These are phyloP conservation scores for Phytophthora foliorum DNA, from an alignment of 352 stramenopile species.

Conservation along the genomic window DNA sequence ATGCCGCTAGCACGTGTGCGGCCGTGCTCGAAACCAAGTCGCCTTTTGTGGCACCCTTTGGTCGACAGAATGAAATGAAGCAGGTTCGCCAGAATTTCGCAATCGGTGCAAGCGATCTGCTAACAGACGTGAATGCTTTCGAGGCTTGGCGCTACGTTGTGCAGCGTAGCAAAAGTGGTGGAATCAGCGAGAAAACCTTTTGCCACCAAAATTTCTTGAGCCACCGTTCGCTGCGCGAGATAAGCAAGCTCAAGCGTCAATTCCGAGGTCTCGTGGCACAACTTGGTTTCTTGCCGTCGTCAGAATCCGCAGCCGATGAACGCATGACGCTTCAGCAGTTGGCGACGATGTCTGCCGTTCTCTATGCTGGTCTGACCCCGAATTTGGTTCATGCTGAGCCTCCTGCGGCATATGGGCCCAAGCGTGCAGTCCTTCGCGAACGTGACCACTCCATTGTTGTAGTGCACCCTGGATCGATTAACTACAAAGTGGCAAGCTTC, in stretches of 20 bases:
- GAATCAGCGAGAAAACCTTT: slow-evolving; percentile 62
- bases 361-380: slow-evolving; percentile 91
- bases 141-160: slow-evolving; percentile 62
- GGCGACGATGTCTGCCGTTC: slow-evolving; percentile 67
- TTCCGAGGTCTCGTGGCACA: slow-evolving; percentile 74
- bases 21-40: slow-evolving; percentile 85
- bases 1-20: slow-evolving; percentile 70
- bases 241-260: slow-evolving; percentile 82
- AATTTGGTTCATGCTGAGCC: slow-evolving; percentile 91
- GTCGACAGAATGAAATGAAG: slow-evolving; percentile 76
- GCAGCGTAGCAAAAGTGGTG: slow-evolving; percentile 20
- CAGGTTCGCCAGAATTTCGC: slow-evolving; percentile 66
- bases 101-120: slow-evolving; percentile 68
- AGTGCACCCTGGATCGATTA: slow-evolving; percentile 82
- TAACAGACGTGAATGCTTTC: slow-evolving; percentile 86
- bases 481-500: slow-evolving; percentile 67
- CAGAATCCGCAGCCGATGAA: slow-evolving; percentile 10
- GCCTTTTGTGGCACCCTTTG: slow-evolving; percentile 85
- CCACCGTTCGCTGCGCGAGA: slow-evolving; percentile 60
- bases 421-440: slow-evolving; percentile 53
- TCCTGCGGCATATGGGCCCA: slow-evolving; percentile 33
- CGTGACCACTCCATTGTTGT: slow-evolving; percentile 57
- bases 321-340: slow-evolving; percentile 60
- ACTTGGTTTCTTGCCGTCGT: slow-evolving; percentile 62
- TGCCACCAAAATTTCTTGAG: slow-evolving; percentile 79